Evolutionary conservation across 2,329 filamentous ascomycete species (phyloP).

Genomic region (Chaetomium globosum): DNA sequence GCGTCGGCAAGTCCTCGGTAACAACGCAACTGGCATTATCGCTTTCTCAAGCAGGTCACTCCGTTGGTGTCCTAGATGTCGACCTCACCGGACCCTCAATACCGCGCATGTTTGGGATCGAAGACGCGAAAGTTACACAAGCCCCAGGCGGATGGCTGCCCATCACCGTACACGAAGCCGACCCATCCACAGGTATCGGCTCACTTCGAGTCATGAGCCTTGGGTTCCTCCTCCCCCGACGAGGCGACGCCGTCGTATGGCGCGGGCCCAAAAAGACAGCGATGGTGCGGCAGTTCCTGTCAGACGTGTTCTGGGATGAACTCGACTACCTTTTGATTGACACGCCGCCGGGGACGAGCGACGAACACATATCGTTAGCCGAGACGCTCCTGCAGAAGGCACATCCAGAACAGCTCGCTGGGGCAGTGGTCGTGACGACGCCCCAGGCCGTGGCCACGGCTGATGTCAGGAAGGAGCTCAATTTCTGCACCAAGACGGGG

Average conservation of each 20-base stretch:
- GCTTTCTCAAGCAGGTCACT: slow-evolving; percentile 79
- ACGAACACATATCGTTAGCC: slow-evolving; percentile 94
- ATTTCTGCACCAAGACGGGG: slow-evolving; percentile 85
- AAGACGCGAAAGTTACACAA: slow-evolving; percentile 86
- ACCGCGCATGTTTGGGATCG: slow-evolving; percentile 88
- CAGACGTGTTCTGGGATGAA: slow-evolving; percentile 83
- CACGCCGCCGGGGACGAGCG: slow-evolving; percentile 92
- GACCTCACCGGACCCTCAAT: slow-evolving; percentile 97
- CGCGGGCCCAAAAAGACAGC: slow-evolving; percentile 97
- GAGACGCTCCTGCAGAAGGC: slow-evolving; percentile 74
- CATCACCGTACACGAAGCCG: slow-evolving; percentile 73
- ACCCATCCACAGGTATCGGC: slow-evolving; percentile 57
- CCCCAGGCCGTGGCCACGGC: slow-evolving; percentile 92
- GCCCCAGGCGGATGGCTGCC: slow-evolving; percentile 91
- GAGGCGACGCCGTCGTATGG: slow-evolving; percentile 95
- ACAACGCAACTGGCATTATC: slow-evolving; percentile 94
- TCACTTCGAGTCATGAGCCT: slow-evolving; percentile 84
- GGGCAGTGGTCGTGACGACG: slow-evolving; percentile 93
- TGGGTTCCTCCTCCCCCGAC: slow-evolving; percentile 80
- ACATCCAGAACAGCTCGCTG: slow-evolving; percentile 70
- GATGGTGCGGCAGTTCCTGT: slow-evolving; percentile 95
- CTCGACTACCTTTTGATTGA: slow-evolving; percentile 94
- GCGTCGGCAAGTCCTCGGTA: slow-evolving; percentile 96
- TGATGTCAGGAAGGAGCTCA: slow-evolving; percentile 92
- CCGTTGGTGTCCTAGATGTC: slow-evolving; percentile 92